A percentile compares a stretch with the other conserved stretches of the same genome.
Conservation (phyloP, 2,329 filamentous ascomycete genomes). For the Plenodomus biglobosus region DNA sequence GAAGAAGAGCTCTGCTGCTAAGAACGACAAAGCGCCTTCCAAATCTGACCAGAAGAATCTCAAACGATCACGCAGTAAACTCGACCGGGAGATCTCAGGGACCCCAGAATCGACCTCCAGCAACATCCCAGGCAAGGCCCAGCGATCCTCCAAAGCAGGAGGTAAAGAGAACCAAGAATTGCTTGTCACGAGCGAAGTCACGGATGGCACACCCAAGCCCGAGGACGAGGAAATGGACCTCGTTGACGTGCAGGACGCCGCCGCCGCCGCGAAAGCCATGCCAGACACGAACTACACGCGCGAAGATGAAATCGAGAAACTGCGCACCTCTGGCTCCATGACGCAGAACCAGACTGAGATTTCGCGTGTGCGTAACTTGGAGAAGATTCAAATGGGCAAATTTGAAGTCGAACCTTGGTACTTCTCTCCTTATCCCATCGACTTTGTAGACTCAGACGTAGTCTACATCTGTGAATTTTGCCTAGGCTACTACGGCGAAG, state of each 20-base stretch:
- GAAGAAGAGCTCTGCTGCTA: conserved; percentile 65
- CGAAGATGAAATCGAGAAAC: conserved; percentile 93
- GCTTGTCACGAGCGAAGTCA: conserved; percentile 50
- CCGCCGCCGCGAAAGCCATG: conserved; percentile 55
- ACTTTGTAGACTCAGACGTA: conserved; percentile 83
- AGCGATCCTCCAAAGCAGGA: conserved; percentile 57
- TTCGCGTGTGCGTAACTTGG: conserved; percentile 91
- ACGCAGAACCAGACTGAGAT: conserved; percentile 98
- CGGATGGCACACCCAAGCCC: conserved; percentile 52
- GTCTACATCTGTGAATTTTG: conserved; percentile 99
- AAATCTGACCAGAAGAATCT: conserved; percentile 50
- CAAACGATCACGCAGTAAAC: conserved; percentile 50
- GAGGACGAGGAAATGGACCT: conserved; percentile 57
- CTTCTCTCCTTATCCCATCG: conserved; percentile 93
- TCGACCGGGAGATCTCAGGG: conserved; percentile 58
- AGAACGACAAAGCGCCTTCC: conserved; percentile 44
- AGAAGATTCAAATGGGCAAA: conserved; percentile 89
- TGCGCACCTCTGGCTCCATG: conserved; percentile 94
- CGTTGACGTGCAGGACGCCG: conserved; percentile 55
- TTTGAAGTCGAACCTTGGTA: conserved; percentile 97
- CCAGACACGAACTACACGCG: conserved; percentile 64
- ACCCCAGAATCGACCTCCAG: conserved; percentile 56
- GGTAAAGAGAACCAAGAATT: conserved; percentile 63
- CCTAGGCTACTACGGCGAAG: conserved; percentile 82
- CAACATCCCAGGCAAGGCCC: conserved; percentile 51